Evolutionary conservation across 2,329 filamentous ascomycete genomes (phyloP).

Genomic region (Sphaerulina vaccinii): DNA sequence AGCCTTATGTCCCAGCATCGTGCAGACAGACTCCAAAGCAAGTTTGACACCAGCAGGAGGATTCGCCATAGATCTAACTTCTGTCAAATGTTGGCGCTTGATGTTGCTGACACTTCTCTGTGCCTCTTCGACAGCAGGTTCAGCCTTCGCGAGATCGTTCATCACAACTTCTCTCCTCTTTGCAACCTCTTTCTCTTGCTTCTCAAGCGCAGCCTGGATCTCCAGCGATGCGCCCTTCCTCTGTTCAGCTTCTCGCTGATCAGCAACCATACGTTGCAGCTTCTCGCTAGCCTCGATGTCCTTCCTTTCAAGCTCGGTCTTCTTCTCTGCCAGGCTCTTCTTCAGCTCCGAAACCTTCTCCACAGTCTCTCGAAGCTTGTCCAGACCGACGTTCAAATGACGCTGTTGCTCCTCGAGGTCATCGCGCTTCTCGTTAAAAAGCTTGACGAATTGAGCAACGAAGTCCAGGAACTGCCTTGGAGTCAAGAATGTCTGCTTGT

Average conservation of each 20-base stretch:
- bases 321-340: conserved; percentile 89
- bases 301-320: conserved; percentile 87
- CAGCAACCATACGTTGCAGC: conserved; percentile 91
- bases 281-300: conserved; percentile 96
- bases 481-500: conserved; percentile 87
- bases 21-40: conserved; percentile 94
- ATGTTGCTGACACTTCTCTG: conserved; percentile 98
- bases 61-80: conserved; percentile 95
- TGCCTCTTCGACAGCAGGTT: conserved; percentile 88
- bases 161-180: conserved; percentile 79
- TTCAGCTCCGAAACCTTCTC: conserved; percentile 94
- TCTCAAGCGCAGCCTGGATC: conserved; percentile 81
- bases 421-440: conserved; percentile 98
- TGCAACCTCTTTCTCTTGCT: conserved; percentile 85
- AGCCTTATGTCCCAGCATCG: conserved; percentile 87
- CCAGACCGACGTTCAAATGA: conserved; percentile 95
- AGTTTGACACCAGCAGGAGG: conserved; percentile 88
- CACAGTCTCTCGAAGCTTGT: conserved; percentile 94
- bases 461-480: conserved; percentile 97
- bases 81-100: conserved; percentile 93
- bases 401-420: conserved; percentile 98
- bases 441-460: conserved; percentile 92
- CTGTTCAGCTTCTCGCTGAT: conserved; percentile 91
- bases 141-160: conserved; percentile 82
- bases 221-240: conserved; percentile 84